Evolutionary conservation across 2,329 filamentous ascomycete genomes (phyloP), one percentile per base, ranked within the genome.

Genomic region (Clarireedia sp.): DNA sequence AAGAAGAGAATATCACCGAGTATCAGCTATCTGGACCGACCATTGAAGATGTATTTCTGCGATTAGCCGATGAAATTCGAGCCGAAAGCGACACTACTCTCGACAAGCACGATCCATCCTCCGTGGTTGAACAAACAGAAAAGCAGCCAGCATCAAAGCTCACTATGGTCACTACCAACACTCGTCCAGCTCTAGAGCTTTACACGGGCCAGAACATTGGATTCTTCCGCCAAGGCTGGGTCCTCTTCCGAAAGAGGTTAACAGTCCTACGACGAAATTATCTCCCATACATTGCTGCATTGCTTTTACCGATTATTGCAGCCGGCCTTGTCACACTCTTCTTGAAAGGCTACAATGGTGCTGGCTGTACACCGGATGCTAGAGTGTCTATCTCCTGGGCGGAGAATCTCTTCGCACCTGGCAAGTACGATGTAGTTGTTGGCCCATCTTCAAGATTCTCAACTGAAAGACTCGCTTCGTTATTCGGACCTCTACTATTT

Each of bases 21-120:
- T 96, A 95, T 68, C 85, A 90, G 56, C 87, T 96, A 62, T 87
- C 87, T 16, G 90, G 90, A 0, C 92, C 91, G 0, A 95, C 89
- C 0, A 90, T 96, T 41, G 92, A 96, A 68, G 90, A 96, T 62
- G 90, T 96, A 0, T 96, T 96, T 70, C 73, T 96, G 23, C 85
- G 89, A 61, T 77, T 96, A 40, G 89, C 90, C 0, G 88, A 92
- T 65, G 90, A 96, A 68, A 79, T 90, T 57, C 78, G 76, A 55
- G 77, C 77, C 5, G 80, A 86, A 60, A 70, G 62, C 10, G 62
- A 48, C 7, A 56, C 60, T 16, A 57, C 51, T 23, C 19, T 60
- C 3, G 57, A 62, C 29, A 24, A 36, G 5, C 48, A 50, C 33
- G 53, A 59, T 9, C 51, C 24, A 17, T 23, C 57, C 24, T 51